phyloP scores from a whole-genome alignment of 2,329 filamentous ascomycete species.

The Madurella fahalii region DNA sequence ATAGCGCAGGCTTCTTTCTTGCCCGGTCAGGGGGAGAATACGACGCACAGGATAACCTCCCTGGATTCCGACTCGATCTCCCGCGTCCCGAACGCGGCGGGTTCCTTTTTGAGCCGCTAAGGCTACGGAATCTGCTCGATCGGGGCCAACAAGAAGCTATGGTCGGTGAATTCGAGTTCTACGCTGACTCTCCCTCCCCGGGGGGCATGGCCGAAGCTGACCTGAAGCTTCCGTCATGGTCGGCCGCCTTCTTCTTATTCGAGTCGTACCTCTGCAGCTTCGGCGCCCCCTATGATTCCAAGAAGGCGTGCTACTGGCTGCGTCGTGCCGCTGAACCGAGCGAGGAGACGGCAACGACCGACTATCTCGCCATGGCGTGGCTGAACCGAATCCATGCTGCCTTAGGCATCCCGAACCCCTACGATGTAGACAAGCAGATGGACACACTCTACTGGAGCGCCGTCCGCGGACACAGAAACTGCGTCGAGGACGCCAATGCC shows the following conservation, averaged over 20 bases:
- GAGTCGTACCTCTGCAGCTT: slow-evolving; percentile 17
- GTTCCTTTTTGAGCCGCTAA: slow-evolving; percentile 13
- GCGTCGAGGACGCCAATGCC: slow-evolving; percentile 3
- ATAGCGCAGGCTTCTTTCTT: slow-evolving; percentile 10
- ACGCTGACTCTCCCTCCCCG: background rate
- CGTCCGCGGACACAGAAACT: slow-evolving; percentile 10
- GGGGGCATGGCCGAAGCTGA: background rate
- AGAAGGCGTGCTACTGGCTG: slow-evolving; percentile 15
- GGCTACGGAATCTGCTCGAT: slow-evolving; percentile 7
- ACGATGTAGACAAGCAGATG: slow-evolving; percentile 3
- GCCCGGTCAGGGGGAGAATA: slow-evolving; percentile 15
- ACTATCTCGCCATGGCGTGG: slow-evolving; percentile 16
- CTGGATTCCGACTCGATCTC: slow-evolving; percentile 16
- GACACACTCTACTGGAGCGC: slow-evolving; percentile 10
- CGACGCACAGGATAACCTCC: slow-evolving; percentile 19
- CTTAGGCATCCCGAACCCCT: slow-evolving; percentile 6
- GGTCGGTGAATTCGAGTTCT: slow-evolving; percentile 8
- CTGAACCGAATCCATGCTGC: slow-evolving; percentile 11
- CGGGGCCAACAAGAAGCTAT: slow-evolving; percentile 13
- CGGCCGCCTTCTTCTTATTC: slow-evolving; percentile 15
- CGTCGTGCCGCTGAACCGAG: slow-evolving; percentile 6
- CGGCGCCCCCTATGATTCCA: background rate
- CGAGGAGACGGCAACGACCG: slow-evolving; percentile 1
- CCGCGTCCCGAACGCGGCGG: slow-evolving; percentile 4
- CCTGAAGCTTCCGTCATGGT: background rate